phyloP scores from a whole-genome alignment of 805 yeast species.

The Ogataea corticis region DNA sequence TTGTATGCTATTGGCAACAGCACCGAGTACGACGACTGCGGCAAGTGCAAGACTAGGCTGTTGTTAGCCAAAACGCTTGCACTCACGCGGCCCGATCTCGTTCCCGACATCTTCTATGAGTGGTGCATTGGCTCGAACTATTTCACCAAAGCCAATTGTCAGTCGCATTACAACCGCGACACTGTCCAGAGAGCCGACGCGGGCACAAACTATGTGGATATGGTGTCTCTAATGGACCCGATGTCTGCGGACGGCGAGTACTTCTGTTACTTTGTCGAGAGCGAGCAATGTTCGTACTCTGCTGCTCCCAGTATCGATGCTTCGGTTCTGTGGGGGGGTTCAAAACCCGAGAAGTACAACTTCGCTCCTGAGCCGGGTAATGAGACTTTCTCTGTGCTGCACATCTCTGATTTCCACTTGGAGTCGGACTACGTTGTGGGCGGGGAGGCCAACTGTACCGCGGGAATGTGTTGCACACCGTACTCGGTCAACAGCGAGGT shows the following conservation, averaged over 20 bases:
- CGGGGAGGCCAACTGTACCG: slow-evolving; percentile 57
- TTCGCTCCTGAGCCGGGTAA: slow-evolving; percentile 41
- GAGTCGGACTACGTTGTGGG: slow-evolving; percentile 56
- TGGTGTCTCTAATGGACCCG: slow-evolving; percentile 53
- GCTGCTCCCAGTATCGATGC: slow-evolving; percentile 49
- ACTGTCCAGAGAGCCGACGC: slow-evolving; percentile 38
- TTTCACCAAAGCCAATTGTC: slow-evolving; percentile 30
- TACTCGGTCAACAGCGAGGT: slow-evolving; percentile 41
- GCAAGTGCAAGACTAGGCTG: slow-evolving; percentile 38
- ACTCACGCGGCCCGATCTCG: slow-evolving; percentile 40
- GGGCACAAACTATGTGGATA: slow-evolving; percentile 51
- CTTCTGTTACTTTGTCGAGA: slow-evolving; percentile 55
- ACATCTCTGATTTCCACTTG: slow-evolving; percentile 65
- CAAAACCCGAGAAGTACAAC: slow-evolving; percentile 42
- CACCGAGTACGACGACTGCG: slow-evolving; percentile 28
- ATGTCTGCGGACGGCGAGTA: slow-evolving; percentile 56
- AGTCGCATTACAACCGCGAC: slow-evolving; percentile 36
- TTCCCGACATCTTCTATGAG: slow-evolving; percentile 40
- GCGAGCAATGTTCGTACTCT: slow-evolving; percentile 52
- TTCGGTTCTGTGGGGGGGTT: slow-evolving; percentile 46
- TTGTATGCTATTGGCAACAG: slow-evolving; percentile 14
- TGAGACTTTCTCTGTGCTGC: slow-evolving; percentile 59
- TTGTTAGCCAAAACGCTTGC: slow-evolving; percentile 40
- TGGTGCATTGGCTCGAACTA: slow-evolving; percentile 44
- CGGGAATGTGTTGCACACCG: slow-evolving; percentile 61